A percentile compares a stretch with the other conserved stretches of the same genome.
These are phyloP conservation scores for Cercospora brassicicola DNA, from an alignment of 2,329 filamentous ascomycete genomes.

Conservation along the genomic window DNA sequence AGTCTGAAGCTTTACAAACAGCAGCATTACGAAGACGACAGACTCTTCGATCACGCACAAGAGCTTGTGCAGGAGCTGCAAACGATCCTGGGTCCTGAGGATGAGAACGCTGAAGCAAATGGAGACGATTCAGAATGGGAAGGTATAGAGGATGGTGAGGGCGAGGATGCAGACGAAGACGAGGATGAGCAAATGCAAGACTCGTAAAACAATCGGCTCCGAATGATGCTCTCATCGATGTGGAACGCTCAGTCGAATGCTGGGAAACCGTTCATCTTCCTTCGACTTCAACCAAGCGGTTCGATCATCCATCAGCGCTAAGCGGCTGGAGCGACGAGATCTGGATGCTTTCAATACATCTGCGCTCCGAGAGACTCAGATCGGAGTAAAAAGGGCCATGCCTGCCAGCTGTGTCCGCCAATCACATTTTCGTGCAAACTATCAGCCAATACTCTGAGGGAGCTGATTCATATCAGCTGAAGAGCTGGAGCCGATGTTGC, in stretches of 20 bases:
- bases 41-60: conserved; percentile 70
- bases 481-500: conserved; percentile 5
- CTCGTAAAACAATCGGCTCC: conserved; percentile 22
- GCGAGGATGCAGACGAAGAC: conserved; percentile 37
- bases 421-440: background rate
- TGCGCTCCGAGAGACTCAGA: background rate
- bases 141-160: conserved; percentile 41
- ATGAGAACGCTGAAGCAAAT: conserved; percentile 46
- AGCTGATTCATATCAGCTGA: conserved; percentile 6
- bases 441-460: background rate
- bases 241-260: background rate
- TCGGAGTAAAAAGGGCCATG: background rate
- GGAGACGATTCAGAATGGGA: conserved; percentile 42
- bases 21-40: conserved; percentile 82
- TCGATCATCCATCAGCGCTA: background rate
- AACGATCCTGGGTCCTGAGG: conserved; percentile 46
- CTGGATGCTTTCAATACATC: background rate
- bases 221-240: background rate
- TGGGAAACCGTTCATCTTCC: background rate
- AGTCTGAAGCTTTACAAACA: conserved; percentile 75
- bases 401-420: background rate
- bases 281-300: background rate
- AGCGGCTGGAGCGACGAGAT: background rate
- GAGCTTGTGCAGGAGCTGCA: conserved; percentile 62
- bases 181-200: conserved; percentile 35